Evolutionary conservation across 2,329 filamentous ascomycete species (phyloP), one percentile per base, ranked within the genome.

Genomic region (Ramichloridium luteum): DNA sequence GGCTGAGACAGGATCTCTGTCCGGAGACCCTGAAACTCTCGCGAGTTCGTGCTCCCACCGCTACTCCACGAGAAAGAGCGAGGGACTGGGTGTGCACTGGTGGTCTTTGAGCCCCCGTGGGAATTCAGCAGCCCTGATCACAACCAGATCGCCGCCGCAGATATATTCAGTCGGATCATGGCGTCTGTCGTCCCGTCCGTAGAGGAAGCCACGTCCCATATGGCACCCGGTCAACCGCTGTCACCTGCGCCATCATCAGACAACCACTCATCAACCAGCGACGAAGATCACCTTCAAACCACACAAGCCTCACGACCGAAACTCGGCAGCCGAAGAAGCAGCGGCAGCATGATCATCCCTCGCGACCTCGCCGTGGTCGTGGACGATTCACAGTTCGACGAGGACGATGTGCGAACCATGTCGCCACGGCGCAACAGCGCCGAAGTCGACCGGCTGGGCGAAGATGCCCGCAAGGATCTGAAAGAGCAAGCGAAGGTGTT

Each of bases 401-500:
- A 82, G 80, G 85, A 14, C 54, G 86, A 94, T 56, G 86, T 90
- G 39, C 68, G 88, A 49, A 81, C 84, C 39, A 96, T 98, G 88
- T 94, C 86, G 55, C 88, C 88, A 2, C 69, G 88, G 46, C 68
- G 88, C 48, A 93, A 84, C 43, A 92, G 79, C 48, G 84, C 90
- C 51, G 88, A 96, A 53, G 72, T 94, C 32, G 82, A 93, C 57
- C 78, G 77, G 52, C 71, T 96, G 56, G 80, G 85, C 46, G 77
- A 81, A 49, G 82, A 88, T 51, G 84, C 86, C 22, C 68, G 86
- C 37, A 61, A 69, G 45, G 66, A 68, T 15, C 53, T 77, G 40
- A 70, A 74, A 51, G 70, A 73, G 70, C 85, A 94, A 61, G 86
- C 88, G 37, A 83, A 84, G 57, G 73, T 75, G 28, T 66, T 96